These are phyloP conservation scores for Pseudevernia furfuracea DNA, from an alignment of 495 filamentous ascomycete species.

Conservation along the genomic window DNA sequence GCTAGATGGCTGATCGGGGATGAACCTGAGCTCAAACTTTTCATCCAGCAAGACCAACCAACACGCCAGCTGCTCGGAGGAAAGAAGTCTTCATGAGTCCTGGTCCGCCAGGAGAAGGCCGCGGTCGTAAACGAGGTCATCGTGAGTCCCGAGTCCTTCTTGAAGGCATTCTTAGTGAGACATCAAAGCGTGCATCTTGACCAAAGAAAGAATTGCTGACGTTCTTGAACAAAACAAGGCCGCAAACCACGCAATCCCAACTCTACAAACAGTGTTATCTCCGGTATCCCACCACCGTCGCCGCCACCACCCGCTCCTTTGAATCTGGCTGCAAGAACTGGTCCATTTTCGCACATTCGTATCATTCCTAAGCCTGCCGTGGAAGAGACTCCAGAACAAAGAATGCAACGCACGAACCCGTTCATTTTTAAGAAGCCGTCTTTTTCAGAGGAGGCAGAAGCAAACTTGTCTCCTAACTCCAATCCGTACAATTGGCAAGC, in stretches of 20 bases:
- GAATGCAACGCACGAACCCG: background rate
- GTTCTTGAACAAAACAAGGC: background rate
- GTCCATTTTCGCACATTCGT: background rate
- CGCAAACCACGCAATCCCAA: background rate
- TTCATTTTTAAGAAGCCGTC: background rate
- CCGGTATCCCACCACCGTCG: background rate
- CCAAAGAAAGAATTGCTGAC: background rate
- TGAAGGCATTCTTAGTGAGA: background rate
- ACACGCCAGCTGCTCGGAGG: background rate
- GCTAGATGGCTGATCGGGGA: background rate
- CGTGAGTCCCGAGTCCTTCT: conserved; percentile 3
- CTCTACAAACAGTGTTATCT: background rate
- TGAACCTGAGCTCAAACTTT: background rate
- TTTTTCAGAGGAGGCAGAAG: conserved; percentile 5
- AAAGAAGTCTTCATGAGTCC: background rate
- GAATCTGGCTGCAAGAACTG: background rate
- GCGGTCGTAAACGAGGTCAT: background rate
- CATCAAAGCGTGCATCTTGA: background rate
- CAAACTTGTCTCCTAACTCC: background rate
- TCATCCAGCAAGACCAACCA: background rate
- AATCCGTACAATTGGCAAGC: conserved; percentile 2
- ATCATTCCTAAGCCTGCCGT: background rate
- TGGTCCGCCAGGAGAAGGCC: background rate
- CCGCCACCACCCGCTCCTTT: background rate
- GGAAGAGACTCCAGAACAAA: background rate